Percentiles rank a stretch among this genome's conserved stretches.
These are phyloP conservation scores for Phragmites australis DNA, from an alignment of 176 grass and related monocot species.

Conservation along the genomic window DNA sequence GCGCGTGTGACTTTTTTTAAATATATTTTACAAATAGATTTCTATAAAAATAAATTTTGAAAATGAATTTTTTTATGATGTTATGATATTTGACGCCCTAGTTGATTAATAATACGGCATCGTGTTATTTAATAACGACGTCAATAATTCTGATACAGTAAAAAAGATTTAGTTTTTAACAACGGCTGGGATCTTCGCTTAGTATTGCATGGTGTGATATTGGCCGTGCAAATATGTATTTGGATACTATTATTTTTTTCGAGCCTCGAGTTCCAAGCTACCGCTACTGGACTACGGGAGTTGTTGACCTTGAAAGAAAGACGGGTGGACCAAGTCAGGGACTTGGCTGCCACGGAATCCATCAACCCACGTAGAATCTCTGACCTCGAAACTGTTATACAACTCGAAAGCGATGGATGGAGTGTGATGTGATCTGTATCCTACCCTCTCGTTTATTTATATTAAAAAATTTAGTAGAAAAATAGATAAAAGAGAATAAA, in stretches of 20 bases:
- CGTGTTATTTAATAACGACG: too few species aligned
- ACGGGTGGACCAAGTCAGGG: not conserved
- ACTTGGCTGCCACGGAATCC: conserved; percentile 32
- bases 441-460: too few species aligned
- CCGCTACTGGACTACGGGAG: not conserved
- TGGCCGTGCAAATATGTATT: not conserved
- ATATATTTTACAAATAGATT: too few species aligned
- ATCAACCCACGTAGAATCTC: conserved; percentile 10
- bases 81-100: too few species aligned
- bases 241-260: not conserved
- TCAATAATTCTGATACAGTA: too few species aligned
- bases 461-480: too few species aligned
- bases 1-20: not conserved
- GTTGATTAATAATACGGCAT: too few species aligned
- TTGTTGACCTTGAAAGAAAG: not conserved
- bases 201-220: not conserved
- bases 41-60: too few species aligned
- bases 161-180: not conserved
- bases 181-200: not conserved
- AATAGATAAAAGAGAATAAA: too few species aligned
- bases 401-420: too few species aligned
- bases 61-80: too few species aligned
- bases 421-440: too few species aligned
- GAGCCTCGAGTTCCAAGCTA: conserved; percentile 30
- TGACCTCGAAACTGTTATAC: not conserved